A percentile compares a stretch with the other conserved stretches of the same genome.
phyloP scores from a whole-genome alignment of 2,329 filamentous ascomycete species.

The Trichoderma sp. region DNA sequence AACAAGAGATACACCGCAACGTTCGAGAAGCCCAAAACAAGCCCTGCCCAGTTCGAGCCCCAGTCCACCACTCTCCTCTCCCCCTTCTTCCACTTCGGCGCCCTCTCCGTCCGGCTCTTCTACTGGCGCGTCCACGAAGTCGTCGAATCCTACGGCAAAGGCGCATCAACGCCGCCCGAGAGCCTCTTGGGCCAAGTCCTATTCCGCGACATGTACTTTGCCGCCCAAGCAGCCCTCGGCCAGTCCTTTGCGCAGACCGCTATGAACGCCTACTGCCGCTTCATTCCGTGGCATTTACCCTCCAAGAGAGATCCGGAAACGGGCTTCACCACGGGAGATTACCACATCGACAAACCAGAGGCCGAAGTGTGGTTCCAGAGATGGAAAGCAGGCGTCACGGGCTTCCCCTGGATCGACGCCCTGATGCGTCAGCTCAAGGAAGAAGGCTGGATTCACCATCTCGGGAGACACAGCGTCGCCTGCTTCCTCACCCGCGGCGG shows the following conservation, averaged over 20 bases:
- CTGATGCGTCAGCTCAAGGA: conserved; percentile 73
- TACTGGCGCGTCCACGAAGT: conserved; percentile 72
- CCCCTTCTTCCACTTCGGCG: conserved; percentile 75
- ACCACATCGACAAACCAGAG: conserved; percentile 64
- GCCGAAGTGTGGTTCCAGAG: conserved; percentile 69
- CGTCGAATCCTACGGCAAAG: conserved; percentile 58
- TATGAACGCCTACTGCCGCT: conserved; percentile 69
- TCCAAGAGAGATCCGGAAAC: conserved; percentile 55
- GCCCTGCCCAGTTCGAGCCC: conserved; percentile 72
- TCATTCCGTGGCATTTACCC: conserved; percentile 78
- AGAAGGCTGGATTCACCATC: conserved; percentile 81
- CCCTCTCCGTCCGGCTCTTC: conserved; percentile 70
- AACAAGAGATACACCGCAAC: conserved; percentile 70
- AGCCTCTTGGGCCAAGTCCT: conserved; percentile 73
- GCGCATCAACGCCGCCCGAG: conserved; percentile 65
- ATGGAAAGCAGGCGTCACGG: conserved; percentile 71
- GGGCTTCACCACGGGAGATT: conserved; percentile 59
- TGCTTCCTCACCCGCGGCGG: conserved; percentile 81
- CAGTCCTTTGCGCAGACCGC: conserved; percentile 65
- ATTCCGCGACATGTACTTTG: conserved; percentile 85
- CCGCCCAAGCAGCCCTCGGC: conserved; percentile 71
- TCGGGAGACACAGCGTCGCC: conserved; percentile 76
- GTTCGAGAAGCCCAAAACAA: conserved; percentile 77
- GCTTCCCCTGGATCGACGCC: conserved; percentile 81
- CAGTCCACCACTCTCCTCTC: conserved; percentile 75